These are phyloP conservation scores for Leccinum variabile DNA, from an alignment of 1,284 basidiomycete genomes.

Conservation along the genomic window DNA sequence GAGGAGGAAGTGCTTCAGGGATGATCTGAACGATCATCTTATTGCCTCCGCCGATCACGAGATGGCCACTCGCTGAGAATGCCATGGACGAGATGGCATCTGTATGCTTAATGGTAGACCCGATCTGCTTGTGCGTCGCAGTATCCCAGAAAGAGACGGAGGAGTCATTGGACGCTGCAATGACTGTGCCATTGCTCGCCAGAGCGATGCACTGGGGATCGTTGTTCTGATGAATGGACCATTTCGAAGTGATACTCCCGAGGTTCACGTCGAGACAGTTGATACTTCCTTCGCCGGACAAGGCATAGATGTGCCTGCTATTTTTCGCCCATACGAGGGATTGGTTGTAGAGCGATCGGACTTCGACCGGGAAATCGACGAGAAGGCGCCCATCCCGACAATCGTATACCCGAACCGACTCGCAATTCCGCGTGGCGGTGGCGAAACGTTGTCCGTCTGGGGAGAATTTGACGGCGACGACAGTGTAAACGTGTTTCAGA, in stretches of 20 bases:
- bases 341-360: not conserved
- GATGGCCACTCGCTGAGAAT: not conserved
- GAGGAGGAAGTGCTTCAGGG: not conserved
- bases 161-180: not conserved
- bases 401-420: not conserved
- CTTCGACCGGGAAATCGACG: not conserved
- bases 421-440: not conserved
- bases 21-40: not conserved
- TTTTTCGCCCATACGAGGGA: not conserved
- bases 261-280: not conserved
- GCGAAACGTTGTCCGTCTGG: not conserved
- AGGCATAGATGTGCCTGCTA: not conserved
- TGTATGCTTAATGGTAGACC: not conserved
- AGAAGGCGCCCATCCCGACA: not conserved
- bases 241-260: not conserved
- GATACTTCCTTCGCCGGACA: not conserved
- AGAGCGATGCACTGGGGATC: not conserved
- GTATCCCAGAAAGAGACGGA: constrained; percentile 1
- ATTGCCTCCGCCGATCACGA: not conserved
- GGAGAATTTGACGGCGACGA: not conserved
- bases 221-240: not conserved
- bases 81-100: not conserved
- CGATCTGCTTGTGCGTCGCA: not conserved
- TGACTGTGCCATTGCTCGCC: not conserved
- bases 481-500: not conserved